These are phyloP conservation scores for Fusarium sp. DNA, from an alignment of 2,329 filamentous ascomycete species.

Conservation along the genomic window DNA sequence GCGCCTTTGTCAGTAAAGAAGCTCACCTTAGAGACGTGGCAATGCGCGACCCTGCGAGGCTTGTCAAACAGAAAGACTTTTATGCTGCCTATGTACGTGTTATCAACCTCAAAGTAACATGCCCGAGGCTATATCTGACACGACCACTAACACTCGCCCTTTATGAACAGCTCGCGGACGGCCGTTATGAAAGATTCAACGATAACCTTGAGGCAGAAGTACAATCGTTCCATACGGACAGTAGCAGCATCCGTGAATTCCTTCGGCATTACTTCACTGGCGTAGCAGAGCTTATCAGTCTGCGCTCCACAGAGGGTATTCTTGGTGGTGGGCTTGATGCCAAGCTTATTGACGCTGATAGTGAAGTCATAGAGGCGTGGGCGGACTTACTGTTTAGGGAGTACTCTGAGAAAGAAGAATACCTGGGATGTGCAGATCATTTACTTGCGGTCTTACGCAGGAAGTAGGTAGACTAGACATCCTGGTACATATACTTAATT, in stretches of 20 bases:
- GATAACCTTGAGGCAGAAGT: background rate
- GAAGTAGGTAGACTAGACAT: background rate
- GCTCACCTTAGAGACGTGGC: background rate
- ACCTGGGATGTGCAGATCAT: background rate
- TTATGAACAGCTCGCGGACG: background rate
- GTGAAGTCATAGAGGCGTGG: background rate
- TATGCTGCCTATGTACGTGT: background rate
- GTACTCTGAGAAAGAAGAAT: background rate
- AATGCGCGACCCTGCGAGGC: background rate
- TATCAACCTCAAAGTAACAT: background rate
- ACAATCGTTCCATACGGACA: background rate
- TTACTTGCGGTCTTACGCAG: background rate
- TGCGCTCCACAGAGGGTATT: background rate
- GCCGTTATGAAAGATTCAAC: background rate
- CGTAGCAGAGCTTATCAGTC: background rate
- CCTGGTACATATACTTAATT: too few relatives aligned
- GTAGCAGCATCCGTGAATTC: background rate
- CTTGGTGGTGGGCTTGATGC: background rate
- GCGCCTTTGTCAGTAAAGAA: background rate
- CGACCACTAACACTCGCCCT: background rate
- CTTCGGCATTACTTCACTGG: background rate
- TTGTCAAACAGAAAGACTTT: background rate
- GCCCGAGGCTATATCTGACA: background rate
- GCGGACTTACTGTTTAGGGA: background rate
- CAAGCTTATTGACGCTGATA: background rate